phyloP scores from a whole-genome alignment of 2,329 filamentous ascomycete species.

The Trichothecium sympodiale region DNA sequence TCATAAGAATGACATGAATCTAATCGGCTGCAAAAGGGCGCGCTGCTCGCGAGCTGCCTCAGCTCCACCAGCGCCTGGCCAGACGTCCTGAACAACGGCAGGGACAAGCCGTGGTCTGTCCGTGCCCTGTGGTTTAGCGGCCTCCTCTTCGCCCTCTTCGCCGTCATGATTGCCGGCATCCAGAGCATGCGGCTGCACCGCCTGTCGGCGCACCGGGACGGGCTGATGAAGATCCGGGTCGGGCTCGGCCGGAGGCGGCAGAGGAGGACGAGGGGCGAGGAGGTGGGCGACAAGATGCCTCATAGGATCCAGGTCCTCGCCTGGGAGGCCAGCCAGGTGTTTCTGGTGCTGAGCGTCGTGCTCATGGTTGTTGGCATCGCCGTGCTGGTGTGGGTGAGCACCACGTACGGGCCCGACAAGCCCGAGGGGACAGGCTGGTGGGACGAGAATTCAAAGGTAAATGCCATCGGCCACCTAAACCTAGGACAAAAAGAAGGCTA shows the following conservation, averaged over 20 bases:
- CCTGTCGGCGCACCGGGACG: slow-evolving; percentile 26
- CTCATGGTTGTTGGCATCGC: slow-evolving; percentile 10
- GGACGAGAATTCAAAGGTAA: slow-evolving; percentile 8
- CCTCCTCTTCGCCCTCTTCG: slow-evolving; percentile 36
- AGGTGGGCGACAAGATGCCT: slow-evolving; percentile 5
- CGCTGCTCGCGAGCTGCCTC: slow-evolving; percentile 24
- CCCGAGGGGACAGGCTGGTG: slow-evolving; percentile 7
- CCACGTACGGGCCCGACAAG: slow-evolving; percentile 9
- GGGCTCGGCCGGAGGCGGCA: slow-evolving; percentile 4
- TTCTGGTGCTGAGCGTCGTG: slow-evolving; percentile 10
- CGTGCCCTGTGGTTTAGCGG: slow-evolving; percentile 29
- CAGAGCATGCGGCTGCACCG: slow-evolving; percentile 30
- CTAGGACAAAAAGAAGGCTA: too few relatives aligned
- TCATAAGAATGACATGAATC: background rate
- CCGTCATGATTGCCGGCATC: slow-evolving; percentile 31
- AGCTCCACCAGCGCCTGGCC: slow-evolving; percentile 33
- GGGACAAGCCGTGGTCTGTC: slow-evolving; percentile 26
- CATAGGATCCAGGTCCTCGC: slow-evolving; percentile 10
- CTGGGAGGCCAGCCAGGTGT: slow-evolving; percentile 11
- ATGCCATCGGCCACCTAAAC: too few relatives aligned
- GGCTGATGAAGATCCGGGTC: slow-evolving; percentile 19
- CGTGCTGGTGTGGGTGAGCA: slow-evolving; percentile 11
- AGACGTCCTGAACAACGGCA: slow-evolving; percentile 22
- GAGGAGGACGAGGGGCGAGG: slow-evolving; percentile 1
- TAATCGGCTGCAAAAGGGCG: slow-evolving; percentile 11